Conservation (phyloP, 306 rosid genomes). For the Astragalus glycyphyllos region DNA sequence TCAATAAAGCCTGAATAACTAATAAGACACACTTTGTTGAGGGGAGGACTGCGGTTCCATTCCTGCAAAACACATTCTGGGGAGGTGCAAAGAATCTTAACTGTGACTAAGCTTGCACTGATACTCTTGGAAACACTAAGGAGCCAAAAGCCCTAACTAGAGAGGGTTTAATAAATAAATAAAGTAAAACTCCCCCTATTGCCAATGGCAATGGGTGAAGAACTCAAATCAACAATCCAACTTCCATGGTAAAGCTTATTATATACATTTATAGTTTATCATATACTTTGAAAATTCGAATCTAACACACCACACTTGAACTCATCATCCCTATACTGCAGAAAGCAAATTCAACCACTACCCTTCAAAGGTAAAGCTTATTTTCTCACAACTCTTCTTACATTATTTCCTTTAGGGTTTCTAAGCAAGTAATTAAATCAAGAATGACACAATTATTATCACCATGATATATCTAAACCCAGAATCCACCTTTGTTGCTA, state of each 20-base stretch:
- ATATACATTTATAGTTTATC: too few relatives aligned
- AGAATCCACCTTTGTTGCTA: too few relatives aligned
- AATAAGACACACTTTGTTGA: neutral
- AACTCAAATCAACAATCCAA: constrained; percentile 22
- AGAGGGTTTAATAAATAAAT: too few relatives aligned
- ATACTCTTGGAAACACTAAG: too few relatives aligned
- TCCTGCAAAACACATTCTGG: too few relatives aligned
- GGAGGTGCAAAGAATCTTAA: too few relatives aligned
- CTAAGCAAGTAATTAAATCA: neutral
- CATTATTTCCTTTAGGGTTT: neutral
- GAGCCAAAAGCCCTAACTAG: too few relatives aligned
- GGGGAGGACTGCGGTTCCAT: too few relatives aligned
- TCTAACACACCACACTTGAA: neutral
- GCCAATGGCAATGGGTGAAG: neutral
- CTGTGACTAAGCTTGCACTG: too few relatives aligned
- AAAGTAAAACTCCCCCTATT: constrained; percentile 1
- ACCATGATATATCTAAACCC: neutral
- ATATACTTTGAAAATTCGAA: neutral
- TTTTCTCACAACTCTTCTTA: constrained; percentile 6
- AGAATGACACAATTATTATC: neutral
- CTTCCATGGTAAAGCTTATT: neutral
- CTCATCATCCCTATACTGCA: neutral
- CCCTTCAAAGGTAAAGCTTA: neutral
- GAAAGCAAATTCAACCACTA: neutral
- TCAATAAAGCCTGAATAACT: constrained; percentile 6